phyloP scores from a whole-genome alignment of 106 monocot genomes.

The Agapanthus africanus region DNA sequence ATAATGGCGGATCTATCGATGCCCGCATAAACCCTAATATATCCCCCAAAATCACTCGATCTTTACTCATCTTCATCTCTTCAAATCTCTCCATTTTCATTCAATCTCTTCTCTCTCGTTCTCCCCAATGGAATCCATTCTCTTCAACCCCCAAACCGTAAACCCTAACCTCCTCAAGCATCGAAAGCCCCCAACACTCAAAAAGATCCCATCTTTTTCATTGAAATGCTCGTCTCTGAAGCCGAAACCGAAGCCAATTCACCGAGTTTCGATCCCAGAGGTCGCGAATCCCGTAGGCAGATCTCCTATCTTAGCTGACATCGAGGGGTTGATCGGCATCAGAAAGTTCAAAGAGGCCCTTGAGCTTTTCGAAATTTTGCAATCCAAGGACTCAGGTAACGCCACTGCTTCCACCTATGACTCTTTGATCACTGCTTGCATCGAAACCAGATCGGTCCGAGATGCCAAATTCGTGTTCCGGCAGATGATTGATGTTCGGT shows the following conservation, averaged over 20 bases:
- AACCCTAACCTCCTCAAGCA: background rate
- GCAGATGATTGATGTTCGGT: slow-evolving; percentile 39
- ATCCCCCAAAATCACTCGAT: background rate
- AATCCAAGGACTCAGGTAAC: slow-evolving; percentile 1
- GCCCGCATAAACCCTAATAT: background rate
- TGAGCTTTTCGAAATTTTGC: slow-evolving; percentile 68
- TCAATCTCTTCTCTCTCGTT: background rate
- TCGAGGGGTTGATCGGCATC: slow-evolving; percentile 54
- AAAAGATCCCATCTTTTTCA: slow-evolving; percentile 16
- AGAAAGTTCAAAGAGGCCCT: slow-evolving; percentile 61
- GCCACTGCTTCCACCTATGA: slow-evolving; percentile 40
- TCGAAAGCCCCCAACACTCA: slow-evolving; percentile 2
- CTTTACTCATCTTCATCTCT: background rate
- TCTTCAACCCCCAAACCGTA: slow-evolving; percentile 13
- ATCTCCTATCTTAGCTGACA: slow-evolving; percentile 27
- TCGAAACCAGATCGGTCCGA: slow-evolving; percentile 32
- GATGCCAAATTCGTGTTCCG: slow-evolving; percentile 37
- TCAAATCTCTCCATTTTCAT: background rate
- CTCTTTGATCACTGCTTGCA: slow-evolving; percentile 49
- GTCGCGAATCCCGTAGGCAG: background rate
- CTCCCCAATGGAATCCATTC: slow-evolving; percentile 10
- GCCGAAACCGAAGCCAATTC: slow-evolving; percentile 29
- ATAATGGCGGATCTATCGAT: background rate
- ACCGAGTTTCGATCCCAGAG: background rate
- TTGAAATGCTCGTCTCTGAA: slow-evolving; percentile 27